A percentile compares a stretch with the other conserved stretches of the same genome.
Conservation (phyloP, 768 basidiomycete species). For the Termitomyces sp. region DNA sequence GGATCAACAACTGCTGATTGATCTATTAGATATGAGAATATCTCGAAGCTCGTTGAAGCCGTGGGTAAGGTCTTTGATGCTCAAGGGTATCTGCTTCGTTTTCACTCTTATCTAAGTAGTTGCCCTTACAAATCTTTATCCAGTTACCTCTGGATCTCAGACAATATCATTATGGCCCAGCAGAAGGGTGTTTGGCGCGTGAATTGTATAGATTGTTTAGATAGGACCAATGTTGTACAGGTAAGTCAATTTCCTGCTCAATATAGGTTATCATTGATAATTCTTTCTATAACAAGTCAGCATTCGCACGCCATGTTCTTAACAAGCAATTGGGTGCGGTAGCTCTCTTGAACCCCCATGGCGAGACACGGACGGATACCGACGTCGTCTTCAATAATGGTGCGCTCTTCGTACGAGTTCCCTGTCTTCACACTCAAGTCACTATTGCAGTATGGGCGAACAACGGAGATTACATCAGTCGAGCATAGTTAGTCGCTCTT, state of each 20-base stretch:
- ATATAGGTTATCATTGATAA: background rate
- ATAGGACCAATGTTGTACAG: slow-evolving; percentile 93
- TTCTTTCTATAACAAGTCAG: slow-evolving; percentile 52
- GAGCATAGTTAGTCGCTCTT: slow-evolving; percentile 62
- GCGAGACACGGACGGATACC: slow-evolving; percentile 51
- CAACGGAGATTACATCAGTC: slow-evolving; percentile 93
- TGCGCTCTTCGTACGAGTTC: slow-evolving; percentile 21
- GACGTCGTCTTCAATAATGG: slow-evolving; percentile 81
- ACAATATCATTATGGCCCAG: slow-evolving; percentile 61
- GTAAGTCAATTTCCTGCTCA: slow-evolving; percentile 29
- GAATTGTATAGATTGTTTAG: slow-evolving; percentile 95
- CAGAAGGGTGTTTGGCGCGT: slow-evolving; percentile 87
- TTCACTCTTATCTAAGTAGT: background rate
- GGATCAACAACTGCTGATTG: background rate
- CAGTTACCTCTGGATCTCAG: slow-evolving; percentile 82
- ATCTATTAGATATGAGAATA: slow-evolving; percentile 78
- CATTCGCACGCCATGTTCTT: slow-evolving; percentile 83
- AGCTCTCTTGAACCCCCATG: slow-evolving; percentile 53
- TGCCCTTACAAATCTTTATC: background rate
- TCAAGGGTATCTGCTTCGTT: slow-evolving; percentile 56
- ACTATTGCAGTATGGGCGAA: slow-evolving; percentile 88
- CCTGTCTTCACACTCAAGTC: background rate
- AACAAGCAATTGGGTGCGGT: slow-evolving; percentile 70
- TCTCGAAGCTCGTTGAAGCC: slow-evolving; percentile 66
- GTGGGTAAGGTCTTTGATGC: slow-evolving; percentile 71